Percentiles rank a stretch among this genome's conserved stretches.
Evolutionary conservation across 306 rosid species (phyloP).

Genomic region (Vachellia collinsii): DNA sequence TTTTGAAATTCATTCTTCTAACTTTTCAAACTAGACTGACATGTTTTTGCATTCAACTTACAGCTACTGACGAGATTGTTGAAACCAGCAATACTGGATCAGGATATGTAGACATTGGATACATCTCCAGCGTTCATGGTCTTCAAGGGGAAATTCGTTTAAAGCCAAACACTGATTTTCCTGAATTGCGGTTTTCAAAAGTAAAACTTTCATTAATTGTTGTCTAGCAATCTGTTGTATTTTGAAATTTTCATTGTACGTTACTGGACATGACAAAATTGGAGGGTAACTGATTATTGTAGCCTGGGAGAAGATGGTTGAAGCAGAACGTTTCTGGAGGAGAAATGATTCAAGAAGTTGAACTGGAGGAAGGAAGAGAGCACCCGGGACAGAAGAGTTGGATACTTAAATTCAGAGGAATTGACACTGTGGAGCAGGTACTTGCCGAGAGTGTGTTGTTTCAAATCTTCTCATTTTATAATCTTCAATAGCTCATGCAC

Average conservation of each 20-base stretch:
- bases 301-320: constrained; percentile 96
- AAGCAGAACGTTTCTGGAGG: constrained; percentile 59
- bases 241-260: background rate
- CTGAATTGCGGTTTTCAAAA: constrained; percentile 75
- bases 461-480: constrained; percentile 3
- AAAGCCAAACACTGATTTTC: constrained; percentile 75
- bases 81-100: constrained; percentile 46
- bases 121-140: constrained; percentile 77
- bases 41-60: background rate
- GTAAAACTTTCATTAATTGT: constrained; percentile 42
- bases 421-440: too few relatives aligned
- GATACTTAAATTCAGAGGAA: constrained; percentile 79
- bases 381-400: constrained; percentile 83
- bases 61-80: constrained; percentile 52
- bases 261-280: constrained; percentile 13
- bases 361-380: constrained; percentile 86
- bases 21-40: too few relatives aligned
- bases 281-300: constrained; percentile 2
- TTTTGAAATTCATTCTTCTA: background rate
- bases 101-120: constrained; percentile 71
- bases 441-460: too few relatives aligned
- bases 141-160: constrained; percentile 81
- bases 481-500: background rate
- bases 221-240: constrained; percentile 1
- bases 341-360: constrained; percentile 66